Evolutionary conservation across 139 green algal species (phyloP), one percentile per base, ranked within the genome.

Genomic region (Volvox africanus): DNA sequence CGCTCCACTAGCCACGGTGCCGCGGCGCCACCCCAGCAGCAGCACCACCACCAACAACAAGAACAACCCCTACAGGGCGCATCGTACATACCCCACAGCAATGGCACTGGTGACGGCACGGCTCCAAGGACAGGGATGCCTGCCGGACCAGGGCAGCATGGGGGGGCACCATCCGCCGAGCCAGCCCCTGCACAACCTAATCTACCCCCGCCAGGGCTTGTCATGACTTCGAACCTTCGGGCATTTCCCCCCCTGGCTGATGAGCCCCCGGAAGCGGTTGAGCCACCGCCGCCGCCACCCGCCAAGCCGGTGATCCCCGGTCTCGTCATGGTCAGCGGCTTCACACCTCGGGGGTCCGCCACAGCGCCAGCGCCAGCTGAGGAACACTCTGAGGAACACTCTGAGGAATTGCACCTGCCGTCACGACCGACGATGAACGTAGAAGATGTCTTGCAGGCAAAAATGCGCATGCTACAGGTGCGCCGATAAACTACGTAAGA

Each of bases 401-500:
- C 37, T 20, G 19, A 11, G 78, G 78, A 84, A 32, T 0, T 35
- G 22, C 36, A 68, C 26, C 24, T 44, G 36, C 35, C 78, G 78
- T 36, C 76, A 26, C 76, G 35, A 17, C 61, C 82, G 21, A 16
- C 20, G 24, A 61, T 24, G 24, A 75, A 83, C n/a, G 86, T 90
- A n/a, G 30, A 90, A 55, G 37, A 61, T 30, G n/a, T 81, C 11
- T 35, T 90, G 86, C 20, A 62, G n/a, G 86, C 86, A 30, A 90
- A 90, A 69, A 90, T 90, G 86, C 86, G 71, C n/a, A 90, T 90
- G 86, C 86, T 90, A 55, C 73, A 83, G 86, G 86, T 90, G 30
- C 0, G 85, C 32, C 44, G 44, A 55, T 55, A 55, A 55, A 5
- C 44, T 55, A 55, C 44, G 44, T 5, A 55, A 5, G 44, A 55